A percentile compares a stretch with the other conserved stretches of the same genome.
These are phyloP conservation scores for Hordeum marinum DNA, from an alignment of 176 grass and related monocot species.

Conservation along the genomic window DNA sequence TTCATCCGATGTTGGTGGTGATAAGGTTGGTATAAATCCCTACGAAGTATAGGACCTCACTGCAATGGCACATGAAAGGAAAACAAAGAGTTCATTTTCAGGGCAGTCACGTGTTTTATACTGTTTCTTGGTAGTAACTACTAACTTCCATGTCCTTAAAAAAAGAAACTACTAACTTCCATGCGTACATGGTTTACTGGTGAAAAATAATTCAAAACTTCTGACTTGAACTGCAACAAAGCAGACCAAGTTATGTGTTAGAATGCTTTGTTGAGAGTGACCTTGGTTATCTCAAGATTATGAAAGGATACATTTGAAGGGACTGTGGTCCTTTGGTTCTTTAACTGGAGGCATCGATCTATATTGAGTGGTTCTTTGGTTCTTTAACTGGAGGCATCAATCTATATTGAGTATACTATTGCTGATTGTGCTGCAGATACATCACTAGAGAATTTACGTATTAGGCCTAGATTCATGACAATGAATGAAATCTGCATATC, in stretches of 20 bases:
- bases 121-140: not conserved
- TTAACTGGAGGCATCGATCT: not conserved
- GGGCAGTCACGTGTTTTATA: not conserved
- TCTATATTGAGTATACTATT: conserved; percentile 5
- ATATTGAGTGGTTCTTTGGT: not conserved
- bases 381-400: not conserved
- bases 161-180: not conserved
- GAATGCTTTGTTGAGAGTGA: conserved; percentile 9
- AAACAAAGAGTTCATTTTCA: too few relatives aligned
- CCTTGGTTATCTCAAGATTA: not conserved
- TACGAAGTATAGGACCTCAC: too few relatives aligned
- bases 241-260: not conserved
- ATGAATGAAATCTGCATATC: not conserved
- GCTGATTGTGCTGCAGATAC: not conserved
- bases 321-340: not conserved
- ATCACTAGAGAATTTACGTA: conserved; percentile 4
- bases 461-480: not conserved
- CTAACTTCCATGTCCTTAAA: too few relatives aligned
- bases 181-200: not conserved
- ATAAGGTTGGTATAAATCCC: conserved; percentile 67
- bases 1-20: conserved; percentile 49
- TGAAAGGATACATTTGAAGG: not conserved
- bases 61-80: too few relatives aligned
- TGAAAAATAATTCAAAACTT: not conserved
- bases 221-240: not conserved